Evolutionary conservation across 768 basidiomycete genomes (phyloP).

Genomic region (Crepidotus variabilis): DNA sequence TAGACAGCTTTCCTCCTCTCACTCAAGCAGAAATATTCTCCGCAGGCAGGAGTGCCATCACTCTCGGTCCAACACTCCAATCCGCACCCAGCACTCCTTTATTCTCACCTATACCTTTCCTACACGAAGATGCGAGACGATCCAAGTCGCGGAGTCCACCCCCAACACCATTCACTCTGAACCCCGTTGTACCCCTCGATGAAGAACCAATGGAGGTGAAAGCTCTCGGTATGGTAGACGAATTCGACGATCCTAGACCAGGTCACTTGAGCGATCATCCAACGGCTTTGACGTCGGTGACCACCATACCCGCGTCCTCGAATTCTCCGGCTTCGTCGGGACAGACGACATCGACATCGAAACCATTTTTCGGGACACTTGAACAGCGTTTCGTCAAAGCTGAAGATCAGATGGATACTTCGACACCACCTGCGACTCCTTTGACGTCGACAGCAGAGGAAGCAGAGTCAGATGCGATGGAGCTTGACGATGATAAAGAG

Average conservation of each 20-base stretch:
- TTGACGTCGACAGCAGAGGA: slow-evolving; percentile 15
- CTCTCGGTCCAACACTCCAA: slow-evolving; percentile 42
- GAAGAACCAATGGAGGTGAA: slow-evolving; percentile 40
- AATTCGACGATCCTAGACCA: slow-evolving; percentile 79
- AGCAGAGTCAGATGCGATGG: slow-evolving; percentile 35
- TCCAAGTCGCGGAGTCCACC: slow-evolving; percentile 79
- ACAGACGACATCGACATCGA: slow-evolving; percentile 17
- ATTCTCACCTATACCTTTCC: slow-evolving; percentile 85
- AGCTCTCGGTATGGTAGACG: slow-evolving; percentile 76
- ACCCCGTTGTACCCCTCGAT: slow-evolving; percentile 26
- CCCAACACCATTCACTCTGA: slow-evolving; percentile 64
- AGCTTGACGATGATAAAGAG: slow-evolving; percentile 56
- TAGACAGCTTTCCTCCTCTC: slow-evolving; percentile 62
- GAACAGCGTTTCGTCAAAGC: slow-evolving; percentile 63
- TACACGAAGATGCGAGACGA: slow-evolving; percentile 78
- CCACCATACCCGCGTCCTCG: slow-evolving; percentile 29
- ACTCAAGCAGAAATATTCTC: slow-evolving; percentile 34
- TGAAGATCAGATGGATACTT: slow-evolving; percentile 26
- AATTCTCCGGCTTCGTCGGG: not conserved
- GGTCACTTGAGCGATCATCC: slow-evolving; percentile 84
- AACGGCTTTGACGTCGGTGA: slow-evolving; percentile 64
- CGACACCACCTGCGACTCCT: slow-evolving; percentile 8
- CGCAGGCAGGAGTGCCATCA: slow-evolving; percentile 35
- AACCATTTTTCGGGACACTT: slow-evolving; percentile 53
- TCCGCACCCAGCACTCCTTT: slow-evolving; percentile 73